Evolutionary conservation across 371 early-diverging fungal species (phyloP), one percentile per base, ranked within the genome.

Genomic region (Blakeslea trispora): DNA sequence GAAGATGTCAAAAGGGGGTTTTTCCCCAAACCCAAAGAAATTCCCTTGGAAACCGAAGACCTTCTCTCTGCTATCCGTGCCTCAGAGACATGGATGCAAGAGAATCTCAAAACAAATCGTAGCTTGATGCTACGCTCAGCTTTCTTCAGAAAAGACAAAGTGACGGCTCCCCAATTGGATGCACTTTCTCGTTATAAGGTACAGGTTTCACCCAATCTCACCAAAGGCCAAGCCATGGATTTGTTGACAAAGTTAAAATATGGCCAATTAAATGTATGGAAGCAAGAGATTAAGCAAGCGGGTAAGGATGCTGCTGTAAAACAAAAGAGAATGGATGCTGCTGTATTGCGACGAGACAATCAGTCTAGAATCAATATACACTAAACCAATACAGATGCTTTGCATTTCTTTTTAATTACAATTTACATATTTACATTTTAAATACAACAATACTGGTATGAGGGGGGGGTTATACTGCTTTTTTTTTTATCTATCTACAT

Each of bases 151-250:
- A 50, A 57, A 17, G 55, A 63, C 21, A 81, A 82, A 6, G 81
- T 86, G 0, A 75, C 81, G 0, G 55, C 57, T 1, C 65, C 73
- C 5, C 91, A 92, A 66, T 34, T 75, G 17, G 51, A 54, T 9
- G 61, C 69, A 13, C 62, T 91, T 22, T 37, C 45, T 14, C 57
- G 57, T 10, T 64, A 62, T 18, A 55, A 63, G 3, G 51, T 68
- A 18, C 50, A 58, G 13, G 48, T 61, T 22, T 54, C 57, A 53
- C 34, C 37, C 14, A 15, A 43, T 1, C 39, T 84, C 50, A 81
- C 73, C 1, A 83, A 79, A 56, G 86, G 86, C 3, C 81, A 84
- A 49, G 86, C 86, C 0, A 78, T 81, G 65, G 79, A 81, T 49
- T 62, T 84, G 32, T 68, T 86, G 34, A 74, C 81, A 0, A 72